Conservation (phyloP, 805 yeast species). For the Tanozyma kutaoensis region DNA sequence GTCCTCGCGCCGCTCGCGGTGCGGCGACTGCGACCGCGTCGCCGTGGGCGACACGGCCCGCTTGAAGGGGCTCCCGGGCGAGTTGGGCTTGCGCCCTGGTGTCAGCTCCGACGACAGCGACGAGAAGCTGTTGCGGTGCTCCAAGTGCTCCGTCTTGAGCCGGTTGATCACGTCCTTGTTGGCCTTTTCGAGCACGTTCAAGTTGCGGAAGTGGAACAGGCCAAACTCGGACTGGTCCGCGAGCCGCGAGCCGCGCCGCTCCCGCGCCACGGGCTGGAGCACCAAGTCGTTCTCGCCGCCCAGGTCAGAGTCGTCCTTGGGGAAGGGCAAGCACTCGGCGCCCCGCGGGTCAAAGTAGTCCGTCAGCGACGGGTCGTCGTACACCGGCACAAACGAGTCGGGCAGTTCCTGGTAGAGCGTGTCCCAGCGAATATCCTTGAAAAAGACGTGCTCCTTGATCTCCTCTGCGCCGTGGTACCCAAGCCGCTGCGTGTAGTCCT, state of each 20-base stretch:
- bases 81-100: conserved; percentile 14
- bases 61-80: conserved; percentile 24
- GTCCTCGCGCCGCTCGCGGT: too few species aligned
- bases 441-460: conserved; percentile 68
- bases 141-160: conserved; percentile 71
- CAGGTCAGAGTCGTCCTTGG: conserved; percentile 29
- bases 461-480: conserved; percentile 75
- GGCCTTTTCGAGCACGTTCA: conserved; percentile 84
- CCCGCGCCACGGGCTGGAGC: conserved; percentile 11
- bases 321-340: conserved; percentile 57
- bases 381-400: conserved; percentile 62
- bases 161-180: conserved; percentile 86
- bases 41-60: conserved; percentile 26
- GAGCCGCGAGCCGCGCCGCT: conserved; percentile 59
- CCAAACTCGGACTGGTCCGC: conserved; percentile 80
- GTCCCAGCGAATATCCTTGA: conserved; percentile 63
- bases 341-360: conserved; percentile 90
- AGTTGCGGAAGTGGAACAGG: conserved; percentile 77
- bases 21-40: conserved; percentile 1
- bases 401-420: conserved; percentile 57
- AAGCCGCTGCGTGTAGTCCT: conserved; percentile 54
- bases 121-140: conserved; percentile 37
- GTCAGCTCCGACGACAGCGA: conserved; percentile 34
- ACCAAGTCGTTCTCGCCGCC: conserved; percentile 3
- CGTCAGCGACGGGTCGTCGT: conserved; percentile 73